phyloP scores from a whole-genome alignment of 768 basidiomycete genomes.

The Mrakia hoshinonis region DNA sequence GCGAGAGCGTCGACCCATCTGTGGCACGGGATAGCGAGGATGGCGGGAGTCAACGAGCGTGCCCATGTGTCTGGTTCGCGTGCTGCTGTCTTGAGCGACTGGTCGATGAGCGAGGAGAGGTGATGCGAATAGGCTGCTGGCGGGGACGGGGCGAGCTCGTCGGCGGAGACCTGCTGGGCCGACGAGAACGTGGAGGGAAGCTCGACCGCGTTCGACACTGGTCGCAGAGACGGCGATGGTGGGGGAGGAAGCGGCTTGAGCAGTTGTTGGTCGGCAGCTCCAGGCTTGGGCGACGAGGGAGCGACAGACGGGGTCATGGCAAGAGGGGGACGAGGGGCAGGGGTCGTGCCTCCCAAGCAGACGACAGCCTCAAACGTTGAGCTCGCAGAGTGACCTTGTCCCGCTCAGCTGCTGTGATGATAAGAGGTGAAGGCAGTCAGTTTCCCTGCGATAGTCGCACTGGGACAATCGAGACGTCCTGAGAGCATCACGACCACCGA shows the following conservation, averaged over 20 bases:
- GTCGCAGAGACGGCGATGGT: not conserved
- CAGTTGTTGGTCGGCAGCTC: not conserved
- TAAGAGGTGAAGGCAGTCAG: too few species aligned
- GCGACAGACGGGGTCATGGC: too few species aligned
- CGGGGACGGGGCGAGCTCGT: not conserved
- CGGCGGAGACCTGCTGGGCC: not conserved
- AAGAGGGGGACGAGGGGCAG: too few species aligned
- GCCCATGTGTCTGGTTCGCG: not conserved
- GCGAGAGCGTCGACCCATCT: conserved; percentile 2
- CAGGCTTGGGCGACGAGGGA: too few species aligned
- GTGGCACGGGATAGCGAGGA: not conserved
- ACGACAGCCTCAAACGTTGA: too few species aligned
- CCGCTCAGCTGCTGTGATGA: too few species aligned
- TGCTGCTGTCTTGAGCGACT: not conserved
- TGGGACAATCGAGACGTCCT: too few species aligned
- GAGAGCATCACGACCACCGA: too few species aligned
- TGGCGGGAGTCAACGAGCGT: not conserved
- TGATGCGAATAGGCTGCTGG: conserved; percentile 5
- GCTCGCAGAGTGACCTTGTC: too few species aligned
- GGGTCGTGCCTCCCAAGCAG: too few species aligned
- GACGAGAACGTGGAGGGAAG: not conserved
- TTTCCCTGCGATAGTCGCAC: too few species aligned
- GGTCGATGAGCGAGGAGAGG: not conserved
- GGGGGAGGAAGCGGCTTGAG: not conserved
- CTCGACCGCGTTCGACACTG: not conserved